These are phyloP conservation scores for Rhizophora apiculata DNA, from an alignment of 345 rosid species.

Conservation along the genomic window DNA sequence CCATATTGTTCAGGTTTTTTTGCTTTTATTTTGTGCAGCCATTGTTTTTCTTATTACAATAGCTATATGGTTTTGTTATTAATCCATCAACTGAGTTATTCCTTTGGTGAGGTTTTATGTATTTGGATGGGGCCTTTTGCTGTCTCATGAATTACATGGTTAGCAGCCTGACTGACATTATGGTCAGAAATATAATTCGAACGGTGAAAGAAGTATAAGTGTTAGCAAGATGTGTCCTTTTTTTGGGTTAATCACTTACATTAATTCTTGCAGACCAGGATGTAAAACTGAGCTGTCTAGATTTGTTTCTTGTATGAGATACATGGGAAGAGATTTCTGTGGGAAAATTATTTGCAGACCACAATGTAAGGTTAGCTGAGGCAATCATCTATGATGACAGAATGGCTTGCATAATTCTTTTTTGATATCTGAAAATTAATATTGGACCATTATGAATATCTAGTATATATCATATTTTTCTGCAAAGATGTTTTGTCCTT, in stretches of 20 bases:
- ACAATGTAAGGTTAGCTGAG: neutral
- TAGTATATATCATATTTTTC: neutral
- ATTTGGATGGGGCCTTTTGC: neutral
- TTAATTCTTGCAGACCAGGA: no score
- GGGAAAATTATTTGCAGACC: neutral
- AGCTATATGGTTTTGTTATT: neutral
- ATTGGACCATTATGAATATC: neutral
- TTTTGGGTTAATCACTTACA: no score
- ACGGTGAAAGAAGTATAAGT: neutral
- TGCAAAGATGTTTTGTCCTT: neutral
- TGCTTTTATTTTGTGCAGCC: constrained; percentile 7
- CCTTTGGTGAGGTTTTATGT: neutral
- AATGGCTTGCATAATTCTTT: neutral
- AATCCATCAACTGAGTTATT: neutral
- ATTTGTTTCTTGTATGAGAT: neutral
- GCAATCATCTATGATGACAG: neutral
- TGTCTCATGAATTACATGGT: neutral
- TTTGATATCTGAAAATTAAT: neutral
- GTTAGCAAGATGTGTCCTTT: neutral
- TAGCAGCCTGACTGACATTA: neutral
- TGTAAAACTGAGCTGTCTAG: neutral
- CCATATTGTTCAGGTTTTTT: constrained; percentile 74
- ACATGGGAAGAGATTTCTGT: neutral
- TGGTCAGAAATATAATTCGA: neutral
- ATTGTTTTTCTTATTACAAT: neutral